These are phyloP conservation scores for Triglochin maritima DNA, from an alignment of 106 monocot species.

Conservation along the genomic window DNA sequence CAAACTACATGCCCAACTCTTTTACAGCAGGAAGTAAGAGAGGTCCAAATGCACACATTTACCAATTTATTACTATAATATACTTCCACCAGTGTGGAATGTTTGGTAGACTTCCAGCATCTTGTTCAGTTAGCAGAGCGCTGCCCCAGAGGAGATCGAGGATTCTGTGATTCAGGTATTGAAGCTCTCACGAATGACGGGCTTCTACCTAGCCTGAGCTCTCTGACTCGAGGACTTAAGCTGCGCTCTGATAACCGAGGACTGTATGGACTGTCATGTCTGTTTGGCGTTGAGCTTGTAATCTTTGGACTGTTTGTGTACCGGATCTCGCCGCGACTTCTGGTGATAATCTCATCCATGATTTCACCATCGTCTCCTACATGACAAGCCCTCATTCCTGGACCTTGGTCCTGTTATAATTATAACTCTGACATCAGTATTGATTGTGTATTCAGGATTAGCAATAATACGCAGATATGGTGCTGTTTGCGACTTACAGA, in stretches of 20 bases:
- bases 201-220: not conserved
- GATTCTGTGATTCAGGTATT: not conserved
- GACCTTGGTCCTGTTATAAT: constrained; percentile 12
- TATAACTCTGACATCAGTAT: constrained; percentile 18
- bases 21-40: not conserved
- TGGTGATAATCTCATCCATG: constrained; percentile 68
- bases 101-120: too few relatives aligned
- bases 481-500: not conserved
- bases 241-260: not conserved
- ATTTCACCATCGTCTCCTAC: constrained; percentile 31
- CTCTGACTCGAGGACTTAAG: not conserved
- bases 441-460: constrained; percentile 26
- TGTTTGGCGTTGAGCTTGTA: constrained; percentile 47
- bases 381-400: constrained; percentile 2
- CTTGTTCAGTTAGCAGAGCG: not conserved
- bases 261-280: not conserved
- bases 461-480: not conserved
- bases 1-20: not conserved
- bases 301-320: constrained; percentile 55
- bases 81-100: not conserved
- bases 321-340: constrained; percentile 76
- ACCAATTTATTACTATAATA: not conserved
- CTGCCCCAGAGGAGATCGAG: not conserved
- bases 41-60: not conserved
- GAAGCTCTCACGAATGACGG: not conserved